Base-by-base conservation (phyloP, 768 basidiomycete genomes). In the Cantharellus cinnabarinus region DNA sequence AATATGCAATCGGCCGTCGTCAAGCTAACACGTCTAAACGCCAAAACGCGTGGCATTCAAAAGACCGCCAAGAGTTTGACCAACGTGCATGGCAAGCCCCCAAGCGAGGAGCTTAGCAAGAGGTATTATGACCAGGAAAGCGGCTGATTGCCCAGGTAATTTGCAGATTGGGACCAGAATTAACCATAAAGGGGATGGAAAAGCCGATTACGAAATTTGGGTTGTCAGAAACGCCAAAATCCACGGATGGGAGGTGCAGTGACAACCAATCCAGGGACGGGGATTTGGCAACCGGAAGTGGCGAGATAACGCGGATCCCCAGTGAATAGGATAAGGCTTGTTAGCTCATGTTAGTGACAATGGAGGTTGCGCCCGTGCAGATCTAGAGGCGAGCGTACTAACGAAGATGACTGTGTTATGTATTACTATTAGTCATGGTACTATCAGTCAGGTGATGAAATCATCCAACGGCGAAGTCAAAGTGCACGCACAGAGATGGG, bases 51-150 rank as follows among this genome's bases (percentile, higher is more conserved):
- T 91, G 29, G 89, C 89, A 70, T 90, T 91, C 59, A 91, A 67
- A 2, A 91, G 75, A 42, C 88, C 88, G 2, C 87, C 86, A 5
- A 89, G 70, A 2, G 87, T 87, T 68, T 86, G 82, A 1, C 88
- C 89, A 1, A 89, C 81, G 39, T 86, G 79, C 59, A 88, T 65
- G 2, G 89, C 85, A 15, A 91, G 63, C 63, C 86, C 86, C 10
- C 66, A 89, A 89, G 0, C 81, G 83, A 2, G 41, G n/a, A 48
- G 38, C 71, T 88, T 86, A 44, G 88, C 88, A 3, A 90, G 74
- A 3, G 89, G 89, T 61, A 91, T 77, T 60, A 91, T 91, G 4
- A 88, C 79, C 50, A 87, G 69, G 67, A 90, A 88, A 1, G 81
- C 79, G 65, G 83, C 83, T 86, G 62, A 58, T 60, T 56, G 20